phyloP scores from a whole-genome alignment of 2,329 filamentous ascomycete genomes.

The Penicillium sp. region DNA sequence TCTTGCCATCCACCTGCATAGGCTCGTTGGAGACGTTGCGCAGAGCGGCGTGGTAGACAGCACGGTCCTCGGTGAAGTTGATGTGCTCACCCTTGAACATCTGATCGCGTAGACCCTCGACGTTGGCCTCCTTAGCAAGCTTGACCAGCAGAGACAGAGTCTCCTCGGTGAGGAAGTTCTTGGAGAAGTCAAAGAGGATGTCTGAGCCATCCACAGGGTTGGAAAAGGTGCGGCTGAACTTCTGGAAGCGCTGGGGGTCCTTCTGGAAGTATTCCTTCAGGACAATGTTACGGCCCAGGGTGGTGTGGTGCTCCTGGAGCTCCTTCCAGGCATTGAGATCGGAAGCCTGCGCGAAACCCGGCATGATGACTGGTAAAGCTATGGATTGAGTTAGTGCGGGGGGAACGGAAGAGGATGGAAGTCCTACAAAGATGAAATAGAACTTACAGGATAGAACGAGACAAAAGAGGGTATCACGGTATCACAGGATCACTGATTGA shows the following conservation, averaged over 20 bases:
- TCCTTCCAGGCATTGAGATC: conserved; percentile 82
- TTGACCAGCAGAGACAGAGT: conserved; percentile 81
- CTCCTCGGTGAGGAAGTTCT: conserved; percentile 96
- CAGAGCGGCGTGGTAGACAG: conserved; percentile 91
- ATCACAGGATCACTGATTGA: neutral
- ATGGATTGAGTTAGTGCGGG: conserved; percentile 28
- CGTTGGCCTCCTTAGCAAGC: conserved; percentile 82
- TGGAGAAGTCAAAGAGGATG: conserved; percentile 97
- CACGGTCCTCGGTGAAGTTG: conserved; percentile 97
- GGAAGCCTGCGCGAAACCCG: conserved; percentile 64
- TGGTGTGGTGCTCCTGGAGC: conserved; percentile 85
- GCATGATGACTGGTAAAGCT: conserved; percentile 29
- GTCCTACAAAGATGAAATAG: neutral
- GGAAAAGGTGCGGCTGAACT: conserved; percentile 80
- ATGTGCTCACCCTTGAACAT: conserved; percentile 99
- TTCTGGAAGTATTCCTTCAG: conserved; percentile 89
- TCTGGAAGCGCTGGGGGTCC: conserved; percentile 81
- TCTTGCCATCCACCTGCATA: conserved; percentile 80
- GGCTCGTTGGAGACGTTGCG: conserved; percentile 81
- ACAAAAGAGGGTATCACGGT: conserved; percentile 9
- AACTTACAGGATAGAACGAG: conserved; percentile 5
- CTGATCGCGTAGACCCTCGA: conserved; percentile 90
- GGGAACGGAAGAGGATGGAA: conserved; percentile 12
- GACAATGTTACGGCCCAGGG: conserved; percentile 80
- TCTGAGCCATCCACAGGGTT: conserved; percentile 74